Evolutionary conservation across 371 early-diverging fungal species (phyloP), one percentile per base, ranked within the genome.

Genomic region (Mortierella sp.): DNA sequence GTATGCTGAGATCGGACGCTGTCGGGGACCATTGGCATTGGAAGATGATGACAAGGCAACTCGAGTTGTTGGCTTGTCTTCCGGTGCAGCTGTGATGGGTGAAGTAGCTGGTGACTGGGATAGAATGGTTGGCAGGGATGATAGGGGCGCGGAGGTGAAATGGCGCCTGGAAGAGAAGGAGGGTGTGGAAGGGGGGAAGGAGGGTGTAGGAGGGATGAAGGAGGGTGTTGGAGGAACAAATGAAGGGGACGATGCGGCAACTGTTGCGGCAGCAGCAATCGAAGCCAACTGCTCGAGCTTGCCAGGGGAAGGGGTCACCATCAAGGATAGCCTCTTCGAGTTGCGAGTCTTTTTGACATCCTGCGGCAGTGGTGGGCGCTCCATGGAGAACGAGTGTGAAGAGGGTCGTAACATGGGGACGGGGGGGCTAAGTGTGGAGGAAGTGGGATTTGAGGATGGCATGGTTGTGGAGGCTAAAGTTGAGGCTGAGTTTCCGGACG

Each of bases 321-420:
- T 40, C 8, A 79, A 63, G 13, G 79, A 79, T 22, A 79, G 54
- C 40, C 68, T 60, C 61, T 79, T 79, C n/a, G 74, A 60, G 34
- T 34, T 34, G 34, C 34, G 34, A 34, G 7, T 34, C 34, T 34
- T 34, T 34, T 34, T 34, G 10, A 34, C 10, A 34, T 34, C 34
- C 34, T 34, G 34, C 10, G 34, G 34, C 34, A 53, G 49, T 7
- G 45, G 54, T 17, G 72, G 68, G 16, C 63, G 64, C 25, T 66
- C 72, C 8, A 67, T 67, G 6, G 67, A 67, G 46, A 73, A 63
- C 12, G 67, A 61, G 54, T 73, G 73, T 19, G 73, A 67, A 31
- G 64, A 37, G 2, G 71, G 71, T 1, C 71, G 59, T 31, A 44
- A 39, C 59, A 64, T 66, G 22, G 71, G 54, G 5, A 56, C 14